Base-by-base conservation (phyloP, 2,329 filamentous ascomycete species). In the Diaporthe sp. region DNA sequence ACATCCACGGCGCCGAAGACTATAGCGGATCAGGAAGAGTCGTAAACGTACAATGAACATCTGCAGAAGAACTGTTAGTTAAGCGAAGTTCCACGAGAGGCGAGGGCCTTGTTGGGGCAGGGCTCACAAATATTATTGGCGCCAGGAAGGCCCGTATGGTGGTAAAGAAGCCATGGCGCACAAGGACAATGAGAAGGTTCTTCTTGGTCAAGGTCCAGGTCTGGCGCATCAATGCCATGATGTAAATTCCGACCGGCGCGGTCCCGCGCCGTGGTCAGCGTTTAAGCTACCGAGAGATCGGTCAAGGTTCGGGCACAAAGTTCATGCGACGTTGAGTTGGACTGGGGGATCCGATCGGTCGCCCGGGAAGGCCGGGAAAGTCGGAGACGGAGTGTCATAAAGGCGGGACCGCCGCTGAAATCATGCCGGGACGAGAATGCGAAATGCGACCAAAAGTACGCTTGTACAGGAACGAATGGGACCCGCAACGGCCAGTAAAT, bases 181-280 rank as follows among this genome's bases (percentile, higher is more conserved):
- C 78, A 45, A 92, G 78, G 19, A 91, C 85, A 77, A 92, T 90
- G 72, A 89, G 87, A 71, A 92, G 83, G 79, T 92, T 93, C 82
- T 93, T 93, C 78, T 83, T 83, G 79, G 88, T 89, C 75, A 93
- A 84, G 66, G 91, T 92, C 86, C 87, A 87, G 69, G 89, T 88
- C 81, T 93, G 91, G 76, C 87, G 86, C 77, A 89, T 75, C 80
- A 91, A 83, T 64, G 84, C 84, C 89, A 91, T 91, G 47, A 7
- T 40, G 33, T 38, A 17, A 40, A 12, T 17, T 15, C n/a, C n/a
- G 64, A 15, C 33, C 47, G 47, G 64, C 64, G 64, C 64, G 40
- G 47, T 22, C n/a, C 47, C 22, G 64, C 45, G 47, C 47, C 9
- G 64, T 40, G 64, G 22, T 68, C 30, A 38, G 40, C 15, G 47